A percentile compares a stretch with the other conserved stretches of the same genome.
These are phyloP conservation scores for Colletotrichum sidae DNA, from an alignment of 2,329 filamentous ascomycete species.

Conservation along the genomic window DNA sequence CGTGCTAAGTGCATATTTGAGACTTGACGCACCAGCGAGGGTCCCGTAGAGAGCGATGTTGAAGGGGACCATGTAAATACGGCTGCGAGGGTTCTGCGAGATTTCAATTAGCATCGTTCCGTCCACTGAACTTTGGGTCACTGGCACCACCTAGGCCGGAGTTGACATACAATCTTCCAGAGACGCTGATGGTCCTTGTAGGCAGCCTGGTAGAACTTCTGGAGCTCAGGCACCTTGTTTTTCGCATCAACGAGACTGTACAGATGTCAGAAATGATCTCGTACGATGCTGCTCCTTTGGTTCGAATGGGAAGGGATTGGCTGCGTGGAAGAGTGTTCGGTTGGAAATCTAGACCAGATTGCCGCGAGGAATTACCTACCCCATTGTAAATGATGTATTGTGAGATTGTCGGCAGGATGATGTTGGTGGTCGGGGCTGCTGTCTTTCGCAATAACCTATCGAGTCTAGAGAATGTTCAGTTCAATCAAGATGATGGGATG, in stretches of 20 bases:
- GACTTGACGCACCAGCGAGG: conserved; percentile 66
- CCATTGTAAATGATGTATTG: conserved; percentile 52
- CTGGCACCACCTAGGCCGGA: background rate
- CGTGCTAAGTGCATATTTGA: background rate
- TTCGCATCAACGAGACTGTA: conserved; percentile 73
- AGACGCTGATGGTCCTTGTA: conserved; percentile 76
- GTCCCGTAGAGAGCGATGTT: conserved; percentile 72
- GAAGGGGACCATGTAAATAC: conserved; percentile 75
- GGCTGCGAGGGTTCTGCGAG: conserved; percentile 72
- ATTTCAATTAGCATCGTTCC: conserved; percentile 24
- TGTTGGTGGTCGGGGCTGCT: conserved; percentile 39
- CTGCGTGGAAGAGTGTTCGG: background rate
- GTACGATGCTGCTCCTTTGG: conserved; percentile 23
- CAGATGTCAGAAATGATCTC: conserved; percentile 45
- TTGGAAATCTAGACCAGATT: background rate
- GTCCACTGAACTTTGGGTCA: conserved; percentile 5
- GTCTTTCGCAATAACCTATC: conserved; percentile 37
- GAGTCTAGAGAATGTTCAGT: conserved; percentile 44
- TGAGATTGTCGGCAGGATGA: conserved; percentile 40
- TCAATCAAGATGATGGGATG: conserved; percentile 33
- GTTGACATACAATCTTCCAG: conserved; percentile 79
- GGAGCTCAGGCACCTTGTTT: conserved; percentile 81
- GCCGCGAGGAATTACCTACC: conserved; percentile 46
- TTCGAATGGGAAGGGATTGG: conserved; percentile 40
- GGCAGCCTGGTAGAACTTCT: conserved; percentile 80